Base-by-base conservation (phyloP, 805 yeast species). In the Barnettozyma sucrosica region DNA sequence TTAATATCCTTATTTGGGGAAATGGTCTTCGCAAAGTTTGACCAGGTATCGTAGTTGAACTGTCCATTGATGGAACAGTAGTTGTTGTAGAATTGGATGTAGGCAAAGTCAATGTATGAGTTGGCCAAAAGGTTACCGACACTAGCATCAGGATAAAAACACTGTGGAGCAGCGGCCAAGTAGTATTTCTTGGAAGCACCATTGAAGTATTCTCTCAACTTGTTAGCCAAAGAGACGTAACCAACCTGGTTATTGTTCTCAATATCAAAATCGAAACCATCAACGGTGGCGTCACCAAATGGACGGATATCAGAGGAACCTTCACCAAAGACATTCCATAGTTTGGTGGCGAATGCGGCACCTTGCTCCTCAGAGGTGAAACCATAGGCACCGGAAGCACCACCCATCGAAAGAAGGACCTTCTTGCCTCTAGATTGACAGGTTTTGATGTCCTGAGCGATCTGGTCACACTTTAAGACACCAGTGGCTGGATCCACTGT, bases 231-330 rank as follows among this genome's bases (percentile, higher is more conserved):
- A 24, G 85, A 80, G 44, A 79, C 79, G 59, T 83, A 85, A 21
- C 96, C 96, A 5, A 70, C 67, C 43, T 72, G 69, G 48, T 71
- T 61, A 54, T 74, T 72, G 65, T 78, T 76, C 67, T 92, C 98
- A 57, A 89, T 81, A 66, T 92, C 98, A 53, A 90, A 82, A 64
- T 92, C 98, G 61, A 90, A 90, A 18, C 98, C 98, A 66, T 92
- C 97, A 45, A 92, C 72, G 25, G 85, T 66, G 4, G 96, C 70
- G 54, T 75, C 79, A 75, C 89, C 57, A 62, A 89, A 88, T 54
- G 84, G 76, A 60, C 78, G 78, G 55, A 83, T 80, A 26, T 75
- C 71, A 36, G 71, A 56, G 6, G 77, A 55, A 30, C 87, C 89
- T 49, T 72, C 79, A 51, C 82, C 83, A 58, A 85, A 79, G 44